These are phyloP conservation scores for Exsudoporus floridanus DNA, from an alignment of 1,284 basidiomycete genomes.

Conservation along the genomic window DNA sequence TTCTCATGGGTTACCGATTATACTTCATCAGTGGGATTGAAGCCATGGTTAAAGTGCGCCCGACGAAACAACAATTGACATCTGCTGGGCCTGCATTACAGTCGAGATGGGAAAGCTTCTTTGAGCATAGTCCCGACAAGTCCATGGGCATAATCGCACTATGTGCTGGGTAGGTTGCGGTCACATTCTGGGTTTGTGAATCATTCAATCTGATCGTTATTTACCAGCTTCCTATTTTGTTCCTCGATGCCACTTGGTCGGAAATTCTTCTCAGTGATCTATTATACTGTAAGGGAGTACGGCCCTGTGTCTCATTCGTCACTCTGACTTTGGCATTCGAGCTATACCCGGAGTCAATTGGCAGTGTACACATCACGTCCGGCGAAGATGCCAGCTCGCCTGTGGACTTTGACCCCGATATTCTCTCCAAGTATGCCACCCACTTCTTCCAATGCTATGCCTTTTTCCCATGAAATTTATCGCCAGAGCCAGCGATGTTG, in stretches of 20 bases:
- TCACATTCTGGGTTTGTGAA: not conserved
- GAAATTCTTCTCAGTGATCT: slow-evolving; percentile 9
- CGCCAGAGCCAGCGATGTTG: slow-evolving; percentile 15
- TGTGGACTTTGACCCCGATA: slow-evolving; percentile 22
- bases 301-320: not conserved
- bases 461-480: not conserved
- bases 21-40: slow-evolving; percentile 37
- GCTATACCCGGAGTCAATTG: slow-evolving; percentile 33
- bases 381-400: slow-evolving; percentile 21
- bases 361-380: slow-evolving; percentile 33
- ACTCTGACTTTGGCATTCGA: slow-evolving; percentile 8
- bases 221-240: slow-evolving; percentile 5
- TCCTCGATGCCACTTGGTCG: not conserved
- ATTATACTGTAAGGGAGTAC: slow-evolving; percentile 17
- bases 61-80: slow-evolving; percentile 36
- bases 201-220: not conserved
- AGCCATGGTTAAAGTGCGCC: slow-evolving; percentile 41
- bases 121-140: slow-evolving; percentile 27
- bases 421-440: slow-evolving; percentile 9
- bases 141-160: slow-evolving; percentile 18
- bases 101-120: slow-evolving; percentile 41
- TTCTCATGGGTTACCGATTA: not conserved
- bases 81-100: slow-evolving; percentile 39
- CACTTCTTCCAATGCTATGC: not conserved
- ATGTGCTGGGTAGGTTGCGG: slow-evolving; percentile 15